Conservation (phyloP, 768 basidiomycete species). For the Calocybe cyanea region DNA sequence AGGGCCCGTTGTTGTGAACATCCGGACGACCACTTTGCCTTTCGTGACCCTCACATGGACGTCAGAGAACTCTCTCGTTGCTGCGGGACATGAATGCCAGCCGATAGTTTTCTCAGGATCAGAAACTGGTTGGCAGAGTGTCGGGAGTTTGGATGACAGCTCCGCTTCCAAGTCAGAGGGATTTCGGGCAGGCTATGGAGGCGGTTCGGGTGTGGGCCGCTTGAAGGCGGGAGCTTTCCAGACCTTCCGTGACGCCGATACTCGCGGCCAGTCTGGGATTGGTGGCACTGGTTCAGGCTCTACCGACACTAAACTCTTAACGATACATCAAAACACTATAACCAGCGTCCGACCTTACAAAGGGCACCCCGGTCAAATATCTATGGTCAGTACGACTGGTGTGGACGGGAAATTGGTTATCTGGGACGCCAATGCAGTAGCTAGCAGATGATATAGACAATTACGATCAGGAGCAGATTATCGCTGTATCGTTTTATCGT, state of each 20-base stretch:
- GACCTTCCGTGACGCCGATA: constrained; percentile 89
- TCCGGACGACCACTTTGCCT: constrained; percentile 78
- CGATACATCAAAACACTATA: constrained; percentile 98
- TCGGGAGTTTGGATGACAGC: constrained; percentile 85
- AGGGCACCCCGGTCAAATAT: constrained; percentile 50
- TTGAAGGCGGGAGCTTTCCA: constrained; percentile 94
- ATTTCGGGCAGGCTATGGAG: constrained; percentile 43
- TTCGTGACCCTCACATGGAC: constrained; percentile 85
- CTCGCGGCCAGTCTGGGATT: constrained; percentile 51
- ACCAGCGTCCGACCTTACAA: constrained; percentile 85
- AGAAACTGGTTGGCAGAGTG: constrained; percentile 71
- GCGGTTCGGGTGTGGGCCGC: constrained; percentile 53
- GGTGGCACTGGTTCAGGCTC: constrained; percentile 23
- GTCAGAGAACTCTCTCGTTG: constrained; percentile 75
- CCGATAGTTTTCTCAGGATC: constrained; percentile 83
- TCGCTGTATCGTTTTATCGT: constrained; percentile 23
- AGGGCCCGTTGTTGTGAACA: constrained; percentile 62
- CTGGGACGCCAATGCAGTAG: constrained; percentile 74
- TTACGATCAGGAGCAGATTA: neutral
- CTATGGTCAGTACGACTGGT: constrained; percentile 83
- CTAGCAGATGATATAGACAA: constrained; percentile 18
- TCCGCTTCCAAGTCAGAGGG: constrained; percentile 43
- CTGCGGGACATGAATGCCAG: constrained; percentile 97
- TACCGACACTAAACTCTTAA: constrained; percentile 73
- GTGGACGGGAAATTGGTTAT: constrained; percentile 92